Evolutionary conservation across 176 grass and related monocot species (phyloP), one percentile per base, ranked within the genome.

Genomic region (Elaeis guineensis): DNA sequence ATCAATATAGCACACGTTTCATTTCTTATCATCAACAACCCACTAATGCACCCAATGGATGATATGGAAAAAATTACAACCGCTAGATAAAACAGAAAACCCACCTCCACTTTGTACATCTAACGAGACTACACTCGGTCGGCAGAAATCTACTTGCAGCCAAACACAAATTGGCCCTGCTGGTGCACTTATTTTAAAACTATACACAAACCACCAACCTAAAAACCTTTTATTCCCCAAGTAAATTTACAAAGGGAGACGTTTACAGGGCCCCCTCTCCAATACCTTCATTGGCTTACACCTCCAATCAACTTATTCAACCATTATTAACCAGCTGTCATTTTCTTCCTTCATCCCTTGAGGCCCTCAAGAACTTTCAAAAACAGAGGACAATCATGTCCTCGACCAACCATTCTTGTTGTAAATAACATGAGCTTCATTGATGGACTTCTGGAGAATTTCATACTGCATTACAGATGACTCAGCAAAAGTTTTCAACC

Each of bases 401-500:
- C 25, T 72, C 20, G 76, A 62, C 25, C 64, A 29, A 22, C n/a
- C 57, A 16, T 52, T 71, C 59, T 74, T 63, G 61, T 74, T 63
- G 61, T 98, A 89, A 2, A 3, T 23, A 22, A 21, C 22, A 60
- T 66, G 76, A 22, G 81, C 84, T 16, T 24, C 0, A 6, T 73
- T 1, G 61, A 89, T 74, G 7, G 81, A 64, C 2, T 19, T 15
- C 67, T 81, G 62, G 49, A 98, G 85, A 18, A 4, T 1, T 9
- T 17, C 54, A 75, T 98, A 98, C 17, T 56, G 67, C 55, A 69
- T 14, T 51, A 78, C 50, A 25, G 93, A 92, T 57, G 16, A 57
- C 24, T 65, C 18, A 1, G 93, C 78, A 72, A 89, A 89, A 21
- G 6, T 17, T 75, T 64, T 64, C 50, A 98, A 82, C 74, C 65